These are phyloP conservation scores for Cyberlindnera mycetangii DNA, from an alignment of 805 yeast genomes.

Conservation along the genomic window DNA sequence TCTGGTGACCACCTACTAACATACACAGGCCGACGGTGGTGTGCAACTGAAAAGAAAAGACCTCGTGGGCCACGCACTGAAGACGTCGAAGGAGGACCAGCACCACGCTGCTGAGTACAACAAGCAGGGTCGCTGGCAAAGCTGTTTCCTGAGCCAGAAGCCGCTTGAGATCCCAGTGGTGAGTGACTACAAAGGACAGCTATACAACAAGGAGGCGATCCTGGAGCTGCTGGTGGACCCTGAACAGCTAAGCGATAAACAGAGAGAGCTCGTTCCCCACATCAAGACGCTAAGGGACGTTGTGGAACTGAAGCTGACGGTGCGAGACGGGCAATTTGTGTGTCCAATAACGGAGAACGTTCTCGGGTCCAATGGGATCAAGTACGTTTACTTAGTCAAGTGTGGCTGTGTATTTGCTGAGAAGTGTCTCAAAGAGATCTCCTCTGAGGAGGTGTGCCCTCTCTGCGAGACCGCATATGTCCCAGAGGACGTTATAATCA, in stretches of 20 bases:
- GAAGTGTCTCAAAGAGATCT: slow-evolving; percentile 29
- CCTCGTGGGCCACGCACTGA: slow-evolving; percentile 29
- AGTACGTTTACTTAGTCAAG: slow-evolving; percentile 43
- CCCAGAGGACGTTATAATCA: slow-evolving; percentile 34
- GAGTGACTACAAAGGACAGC: slow-evolving; percentile 63
- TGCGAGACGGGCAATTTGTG: slow-evolving; percentile 25
- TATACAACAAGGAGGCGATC: slow-evolving; percentile 62
- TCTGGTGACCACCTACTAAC: neutral
- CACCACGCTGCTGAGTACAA: slow-evolving; percentile 27
- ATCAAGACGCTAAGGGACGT: slow-evolving; percentile 42
- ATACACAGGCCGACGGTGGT: slow-evolving; percentile 65
- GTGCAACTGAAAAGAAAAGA: slow-evolving; percentile 60
- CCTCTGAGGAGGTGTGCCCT: slow-evolving; percentile 34
- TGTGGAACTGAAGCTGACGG: slow-evolving; percentile 37
- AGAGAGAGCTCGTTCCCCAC: slow-evolving; percentile 30
- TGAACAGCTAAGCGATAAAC: slow-evolving; percentile 28
- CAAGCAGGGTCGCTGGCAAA: slow-evolving; percentile 36
- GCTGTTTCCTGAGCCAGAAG: slow-evolving; percentile 45
- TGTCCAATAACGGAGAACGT: slow-evolving; percentile 39
- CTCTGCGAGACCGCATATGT: slow-evolving; percentile 34
- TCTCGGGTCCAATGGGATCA: slow-evolving; percentile 34
- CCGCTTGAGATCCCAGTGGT: slow-evolving; percentile 52
- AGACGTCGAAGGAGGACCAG: slow-evolving; percentile 9
- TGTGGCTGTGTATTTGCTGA: slow-evolving; percentile 43
- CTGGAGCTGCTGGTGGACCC: slow-evolving; percentile 51